These are phyloP conservation scores for Clarireedia paspali DNA, from an alignment of 2,329 filamentous ascomycete species.

Conservation along the genomic window DNA sequence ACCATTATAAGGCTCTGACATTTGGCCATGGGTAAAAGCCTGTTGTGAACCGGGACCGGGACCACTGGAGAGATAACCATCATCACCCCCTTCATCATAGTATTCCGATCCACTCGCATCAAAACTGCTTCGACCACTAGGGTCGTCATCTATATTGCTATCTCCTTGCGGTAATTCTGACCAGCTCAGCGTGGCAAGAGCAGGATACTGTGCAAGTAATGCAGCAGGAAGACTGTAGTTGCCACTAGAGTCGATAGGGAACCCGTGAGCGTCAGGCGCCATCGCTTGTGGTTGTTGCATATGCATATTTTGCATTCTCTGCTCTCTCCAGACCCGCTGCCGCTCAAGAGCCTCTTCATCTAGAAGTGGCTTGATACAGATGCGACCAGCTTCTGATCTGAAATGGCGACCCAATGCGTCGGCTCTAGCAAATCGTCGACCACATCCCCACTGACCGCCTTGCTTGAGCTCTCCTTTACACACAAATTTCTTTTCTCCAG, in stretches of 20 bases:
- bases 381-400: slow-evolving; percentile 85
- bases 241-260: slow-evolving; percentile 47
- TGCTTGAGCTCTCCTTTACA: slow-evolving; percentile 86
- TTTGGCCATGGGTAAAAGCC: slow-evolving; percentile 24
- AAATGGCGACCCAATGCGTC: slow-evolving; percentile 94
- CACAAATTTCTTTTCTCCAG: slow-evolving; percentile 97
- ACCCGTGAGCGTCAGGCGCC: slow-evolving; percentile 53
- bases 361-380: slow-evolving; percentile 94
- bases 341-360: slow-evolving; percentile 87
- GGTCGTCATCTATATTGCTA: slow-evolving; percentile 60
- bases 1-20: slow-evolving; percentile 25
- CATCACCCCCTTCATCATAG: slow-evolving; percentile 66
- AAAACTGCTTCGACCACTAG: slow-evolving; percentile 74
- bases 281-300: slow-evolving; percentile 49
- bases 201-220: slow-evolving; percentile 84
- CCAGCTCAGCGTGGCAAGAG: slow-evolving; percentile 87
- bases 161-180: slow-evolving; percentile 58
- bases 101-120: slow-evolving; percentile 65
- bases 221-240: slow-evolving; percentile 75
- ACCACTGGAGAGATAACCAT: slow-evolving; percentile 51
- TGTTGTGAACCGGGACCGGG: slow-evolving; percentile 26
- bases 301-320: slow-evolving; percentile 56
- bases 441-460: slow-evolving; percentile 84
- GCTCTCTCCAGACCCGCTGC: slow-evolving; percentile 67
- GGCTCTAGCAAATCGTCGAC: slow-evolving; percentile 84